Percentiles rank a stretch among this genome's conserved stretches.
phyloP scores from a whole-genome alignment of 2,329 filamentous ascomycete genomes.

The Alternaria sp. region DNA sequence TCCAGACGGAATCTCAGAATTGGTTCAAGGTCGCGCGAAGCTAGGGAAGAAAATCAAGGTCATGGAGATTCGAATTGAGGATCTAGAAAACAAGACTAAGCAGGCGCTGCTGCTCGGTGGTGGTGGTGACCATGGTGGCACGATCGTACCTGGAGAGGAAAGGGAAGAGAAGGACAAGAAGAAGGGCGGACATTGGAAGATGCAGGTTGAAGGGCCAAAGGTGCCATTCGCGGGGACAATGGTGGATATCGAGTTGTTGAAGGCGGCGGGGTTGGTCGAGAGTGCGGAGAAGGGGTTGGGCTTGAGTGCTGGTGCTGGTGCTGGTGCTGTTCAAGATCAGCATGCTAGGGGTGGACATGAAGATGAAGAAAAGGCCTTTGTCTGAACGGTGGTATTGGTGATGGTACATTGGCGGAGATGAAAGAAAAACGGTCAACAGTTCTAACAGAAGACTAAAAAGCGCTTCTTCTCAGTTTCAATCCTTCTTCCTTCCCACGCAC shows the following conservation, averaged over 20 bases:
- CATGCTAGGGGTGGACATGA: not conserved
- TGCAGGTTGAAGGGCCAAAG: conserved; percentile 27
- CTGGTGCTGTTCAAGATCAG: not conserved
- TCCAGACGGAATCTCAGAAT: conserved; percentile 20
- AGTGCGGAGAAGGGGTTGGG: conserved; percentile 17
- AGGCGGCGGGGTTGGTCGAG: conserved; percentile 37
- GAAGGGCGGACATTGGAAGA: conserved; percentile 29
- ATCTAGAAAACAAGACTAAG: conserved; percentile 20
- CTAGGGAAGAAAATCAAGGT: conserved; percentile 31
- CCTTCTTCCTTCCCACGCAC: not conserved
- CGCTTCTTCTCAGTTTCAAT: not conserved
- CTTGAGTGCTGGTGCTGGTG: not conserved
- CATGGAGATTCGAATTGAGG: conserved; percentile 24
- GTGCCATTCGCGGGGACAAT: conserved; percentile 41
- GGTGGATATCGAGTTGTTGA: conserved; percentile 43
- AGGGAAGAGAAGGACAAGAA: conserved; percentile 25
- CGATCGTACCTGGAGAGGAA: conserved; percentile 5
- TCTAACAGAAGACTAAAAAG: not conserved
- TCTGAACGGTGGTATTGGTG: not conserved
- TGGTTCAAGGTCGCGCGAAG: conserved; percentile 26
- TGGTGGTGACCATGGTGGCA: conserved; percentile 18
- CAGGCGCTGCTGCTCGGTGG: conserved; percentile 2
- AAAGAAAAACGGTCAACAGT: not conserved
- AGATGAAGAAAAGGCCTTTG: conserved; percentile 9
- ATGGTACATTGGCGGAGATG: not conserved